Percentiles rank a stretch among this genome's conserved stretches.
phyloP scores from a whole-genome alignment of 2,329 filamentous ascomycete genomes.

The Raffaelea deltoideospora region DNA sequence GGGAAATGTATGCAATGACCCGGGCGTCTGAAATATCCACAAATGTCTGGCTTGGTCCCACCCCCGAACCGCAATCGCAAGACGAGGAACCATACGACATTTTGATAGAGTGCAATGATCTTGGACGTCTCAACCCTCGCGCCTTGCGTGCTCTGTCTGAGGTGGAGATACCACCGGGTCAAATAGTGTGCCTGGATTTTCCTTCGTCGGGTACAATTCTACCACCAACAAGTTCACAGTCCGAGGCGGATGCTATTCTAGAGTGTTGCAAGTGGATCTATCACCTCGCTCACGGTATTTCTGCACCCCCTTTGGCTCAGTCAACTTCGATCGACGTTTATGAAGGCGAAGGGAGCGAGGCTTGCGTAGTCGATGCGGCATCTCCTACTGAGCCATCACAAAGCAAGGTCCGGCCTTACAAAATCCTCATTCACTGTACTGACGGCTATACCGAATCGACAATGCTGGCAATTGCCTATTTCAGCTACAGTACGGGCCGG shows the following conservation, averaged over 20 bases:
- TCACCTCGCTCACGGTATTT: constrained; percentile 60
- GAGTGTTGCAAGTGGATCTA: constrained; percentile 86
- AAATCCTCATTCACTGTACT: constrained; percentile 79
- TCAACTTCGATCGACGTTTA: no score
- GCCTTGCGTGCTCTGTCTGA: constrained; percentile 49
- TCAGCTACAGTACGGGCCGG: constrained; percentile 75
- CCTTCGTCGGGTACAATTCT: constrained; percentile 89
- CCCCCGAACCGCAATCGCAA: constrained; percentile 50
- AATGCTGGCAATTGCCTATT: constrained; percentile 78
- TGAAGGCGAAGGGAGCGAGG: no score
- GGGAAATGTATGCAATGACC: constrained; percentile 91
- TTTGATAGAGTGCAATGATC: constrained; percentile 76
- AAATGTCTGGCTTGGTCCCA: constrained; percentile 85
- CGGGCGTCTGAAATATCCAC: constrained; percentile 72
- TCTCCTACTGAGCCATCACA: no score
- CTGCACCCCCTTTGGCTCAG: no score
- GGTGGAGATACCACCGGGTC: constrained; percentile 27
- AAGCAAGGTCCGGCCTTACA: constrained; percentile 45
- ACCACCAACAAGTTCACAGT: constrained; percentile 67
- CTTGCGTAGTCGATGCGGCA: no score
- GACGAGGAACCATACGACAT: constrained; percentile 60
- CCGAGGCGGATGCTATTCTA: constrained; percentile 70
- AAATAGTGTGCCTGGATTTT: constrained; percentile 50
- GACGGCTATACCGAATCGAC: constrained; percentile 96
- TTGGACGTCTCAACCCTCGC: constrained; percentile 60